phyloP scores from a whole-genome alignment of 768 basidiomycete species.

The Tulasnella sp. region DNA sequence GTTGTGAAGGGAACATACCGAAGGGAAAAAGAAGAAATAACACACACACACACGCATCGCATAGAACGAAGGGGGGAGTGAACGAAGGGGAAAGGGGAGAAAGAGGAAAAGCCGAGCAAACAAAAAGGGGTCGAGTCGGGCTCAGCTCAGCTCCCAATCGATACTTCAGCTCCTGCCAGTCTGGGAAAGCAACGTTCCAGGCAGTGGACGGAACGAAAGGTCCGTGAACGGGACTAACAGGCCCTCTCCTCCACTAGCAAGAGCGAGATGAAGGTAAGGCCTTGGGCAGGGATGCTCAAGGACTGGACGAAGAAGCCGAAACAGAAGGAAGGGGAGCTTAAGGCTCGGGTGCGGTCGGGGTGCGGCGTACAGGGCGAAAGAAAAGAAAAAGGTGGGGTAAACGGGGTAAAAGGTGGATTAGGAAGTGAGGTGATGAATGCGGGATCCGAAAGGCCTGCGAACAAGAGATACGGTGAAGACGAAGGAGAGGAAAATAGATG shows the following conservation, averaged over 20 bases:
- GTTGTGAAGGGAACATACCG: background rate
- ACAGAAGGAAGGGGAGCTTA: background rate
- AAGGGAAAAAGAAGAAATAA: background rate
- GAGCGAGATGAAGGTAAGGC: background rate
- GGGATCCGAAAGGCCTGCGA: background rate
- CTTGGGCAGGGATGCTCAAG: background rate
- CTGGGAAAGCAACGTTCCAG: conserved; percentile 8
- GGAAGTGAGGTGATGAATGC: background rate
- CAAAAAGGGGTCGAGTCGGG: background rate
- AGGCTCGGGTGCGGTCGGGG: conserved; percentile 10
- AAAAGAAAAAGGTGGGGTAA: background rate
- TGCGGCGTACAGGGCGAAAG: background rate
- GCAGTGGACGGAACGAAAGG: background rate
- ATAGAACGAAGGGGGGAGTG: background rate
- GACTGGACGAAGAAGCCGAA: background rate
- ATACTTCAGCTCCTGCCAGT: background rate
- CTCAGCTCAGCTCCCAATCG: background rate
- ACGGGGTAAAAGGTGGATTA: background rate
- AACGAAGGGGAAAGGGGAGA: background rate
- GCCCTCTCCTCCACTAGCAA: background rate
- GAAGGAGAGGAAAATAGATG: background rate
- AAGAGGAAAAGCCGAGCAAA: background rate
- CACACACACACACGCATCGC: background rate
- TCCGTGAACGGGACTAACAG: background rate
- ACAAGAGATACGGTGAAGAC: background rate